Base-by-base conservation (phyloP, 345 rosid species). In the Arabidopsis arenosa region DNA sequence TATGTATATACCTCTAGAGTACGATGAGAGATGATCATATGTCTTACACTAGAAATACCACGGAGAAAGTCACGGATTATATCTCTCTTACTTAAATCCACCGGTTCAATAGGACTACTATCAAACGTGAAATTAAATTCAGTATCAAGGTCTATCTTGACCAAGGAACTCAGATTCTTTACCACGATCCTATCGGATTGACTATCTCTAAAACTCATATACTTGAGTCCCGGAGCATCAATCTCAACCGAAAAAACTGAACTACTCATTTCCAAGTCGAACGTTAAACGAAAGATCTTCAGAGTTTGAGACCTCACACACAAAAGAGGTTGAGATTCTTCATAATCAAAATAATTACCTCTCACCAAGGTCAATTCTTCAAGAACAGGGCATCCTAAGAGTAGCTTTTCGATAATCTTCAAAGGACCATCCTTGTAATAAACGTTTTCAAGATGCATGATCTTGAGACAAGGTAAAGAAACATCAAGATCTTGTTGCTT, bases 381-480 rank as follows among this genome's bases (percentile, higher is more conserved):
- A 21, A 66, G 59, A 35, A 66, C 33, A 35, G 43, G 33, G 12
- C 33, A 33, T 3, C 17, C 58, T 5, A 45, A 35, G n/a, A 66
- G 49, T 10, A 66, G 15, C 17, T 47, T 47, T 58, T 48, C 58
- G 9, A 45, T 0, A n/a, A 9, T 26, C 28, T 26, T 5, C 40
- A n/a, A 47, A 28, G 23, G 40, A 45, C 35, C n/a, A 2, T 26
- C 28, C 2, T 26, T 3, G 28, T 30, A 26, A 6, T 5, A 0
- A 44, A 44, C n/a, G 13, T 44, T 9, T 14, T n/a, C n/a, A 1
- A 73, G 3, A 44, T 32, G 33, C 63, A 73, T 7, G 9, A n/a
- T 33, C 59, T 65, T 57, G 51, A 74, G 58, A 45, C 72, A 45
- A 44, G 78, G 78, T 15, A 74, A 14, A 35, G 57, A 65, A 44